Evolutionary conservation across 208 protist genomes (phyloP), one percentile per base, ranked within the genome.

Genomic region (Leishmania gerbilli): DNA sequence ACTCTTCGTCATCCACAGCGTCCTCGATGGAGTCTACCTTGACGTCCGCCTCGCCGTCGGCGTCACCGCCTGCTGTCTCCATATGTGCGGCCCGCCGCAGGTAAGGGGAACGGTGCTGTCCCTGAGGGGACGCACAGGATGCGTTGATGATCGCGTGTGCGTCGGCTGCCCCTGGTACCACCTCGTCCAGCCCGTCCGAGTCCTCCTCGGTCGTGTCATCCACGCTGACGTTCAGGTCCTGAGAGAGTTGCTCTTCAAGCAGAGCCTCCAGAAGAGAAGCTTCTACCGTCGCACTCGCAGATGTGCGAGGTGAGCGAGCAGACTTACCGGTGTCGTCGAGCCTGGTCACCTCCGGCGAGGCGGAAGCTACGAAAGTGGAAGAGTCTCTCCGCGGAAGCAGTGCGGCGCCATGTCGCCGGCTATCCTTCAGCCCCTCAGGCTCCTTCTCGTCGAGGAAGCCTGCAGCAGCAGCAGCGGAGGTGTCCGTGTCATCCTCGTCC

Each of bases 1-100:
- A 81, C 31, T 56, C 82, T 4, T 79, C 82, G 4, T 85, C 79
- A 15, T 79, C 65, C 31, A 60, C 45, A 15, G 49, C 71, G 24
- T 60, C 71, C 13, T 60, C 71, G 71, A 31, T 37, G 47, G 27
- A 24, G 49, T 55, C 49, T 13, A 0, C 24, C 71, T 55, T 60
- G 42, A 8, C 68, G 71, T 76, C 49, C 71, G 31, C 47, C 49
- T 37, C 71, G 49, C 13, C 31, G 45, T 60, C 49, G 51, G 17
- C 34, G 31, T 62, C 71, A 51, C 58, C 71, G 49, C 24, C 27
- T 17, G 15, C 71, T 27, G 31, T 45, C 27, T 17, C 71, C 27
- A n/a, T 21, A 31, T n/a, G 49, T 21, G 49, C 31, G 40, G 8
- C 0, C 24, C 31, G 24, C 13, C 9, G 5, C 7, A 60, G 31